phyloP scores from a whole-genome alignment of 2,329 filamentous ascomycete species.

The Aspergillus sp. region DNA sequence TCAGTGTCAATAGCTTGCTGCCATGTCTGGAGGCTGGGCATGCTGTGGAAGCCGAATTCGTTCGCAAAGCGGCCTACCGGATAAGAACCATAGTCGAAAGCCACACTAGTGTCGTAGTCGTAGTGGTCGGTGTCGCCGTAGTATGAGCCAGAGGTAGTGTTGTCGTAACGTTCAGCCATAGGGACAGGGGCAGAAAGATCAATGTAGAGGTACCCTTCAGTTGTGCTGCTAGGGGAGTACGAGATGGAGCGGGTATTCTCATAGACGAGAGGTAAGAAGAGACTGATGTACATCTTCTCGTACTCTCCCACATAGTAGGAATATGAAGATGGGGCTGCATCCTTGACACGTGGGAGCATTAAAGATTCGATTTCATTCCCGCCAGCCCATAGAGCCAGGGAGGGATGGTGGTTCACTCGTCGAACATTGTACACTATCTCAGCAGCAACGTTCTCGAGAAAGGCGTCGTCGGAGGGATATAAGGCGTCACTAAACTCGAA shows the following conservation, averaged over 20 bases:
- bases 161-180: conserved; percentile 60
- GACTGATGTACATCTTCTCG: conserved; percentile 59
- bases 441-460: conserved; percentile 57
- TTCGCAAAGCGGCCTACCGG: conserved; percentile 63
- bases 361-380: conserved; percentile 64
- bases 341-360: conserved; percentile 49
- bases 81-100: conserved; percentile 58
- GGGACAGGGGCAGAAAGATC: conserved; percentile 56
- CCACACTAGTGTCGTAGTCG: conserved; percentile 55
- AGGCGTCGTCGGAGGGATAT: conserved; percentile 57
- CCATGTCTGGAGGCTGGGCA: conserved; percentile 63
- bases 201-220: conserved; percentile 59
- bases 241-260: conserved; percentile 61
- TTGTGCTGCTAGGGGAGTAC: conserved; percentile 62
- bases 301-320: conserved; percentile 53
- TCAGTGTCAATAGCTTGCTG: conserved; percentile 52
- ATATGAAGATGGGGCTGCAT: conserved; percentile 48
- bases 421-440: conserved; percentile 63
- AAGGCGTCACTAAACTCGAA: conserved; percentile 64
- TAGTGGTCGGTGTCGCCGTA: conserved; percentile 65
- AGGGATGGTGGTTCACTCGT: conserved; percentile 63
- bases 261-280: conserved; percentile 58
- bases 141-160: conserved; percentile 53
- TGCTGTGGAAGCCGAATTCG: conserved; percentile 65
- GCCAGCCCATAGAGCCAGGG: conserved; percentile 56